Conservation (phyloP, 805 yeast species). For the Ogataea pignaliae region DNA sequence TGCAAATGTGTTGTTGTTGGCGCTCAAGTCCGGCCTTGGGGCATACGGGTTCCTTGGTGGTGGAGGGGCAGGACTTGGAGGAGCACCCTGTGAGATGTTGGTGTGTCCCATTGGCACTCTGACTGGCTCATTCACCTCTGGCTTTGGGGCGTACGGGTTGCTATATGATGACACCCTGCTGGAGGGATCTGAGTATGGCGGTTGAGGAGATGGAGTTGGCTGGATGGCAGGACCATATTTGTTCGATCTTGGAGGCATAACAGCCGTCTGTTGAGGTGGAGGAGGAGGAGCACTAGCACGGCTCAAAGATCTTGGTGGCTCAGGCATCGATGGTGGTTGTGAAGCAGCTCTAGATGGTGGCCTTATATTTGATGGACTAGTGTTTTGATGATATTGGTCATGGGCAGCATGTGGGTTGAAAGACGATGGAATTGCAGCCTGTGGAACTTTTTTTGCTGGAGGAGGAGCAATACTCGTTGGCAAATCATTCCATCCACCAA, state of each 20-base stretch:
- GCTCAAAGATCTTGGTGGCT: conserved; percentile 27
- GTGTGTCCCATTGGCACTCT: conserved; percentile 23
- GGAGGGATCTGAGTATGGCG: conserved; percentile 14
- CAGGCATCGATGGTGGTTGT: conserved; percentile 26
- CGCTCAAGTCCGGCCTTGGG: conserved; percentile 30
- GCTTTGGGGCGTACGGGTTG: conserved; percentile 36
- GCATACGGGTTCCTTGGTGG: conserved; percentile 29
- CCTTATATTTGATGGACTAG: conserved; percentile 7
- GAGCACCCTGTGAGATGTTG: conserved; percentile 14
- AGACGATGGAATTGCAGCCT: conserved; percentile 22
- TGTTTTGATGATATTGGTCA: conserved; percentile 14
- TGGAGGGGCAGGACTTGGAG: conserved; percentile 14
- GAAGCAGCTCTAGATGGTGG: conserved; percentile 26
- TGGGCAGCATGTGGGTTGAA: conserved; percentile 20
- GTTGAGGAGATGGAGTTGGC: conserved; percentile 14
- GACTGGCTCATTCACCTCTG: conserved; percentile 20
- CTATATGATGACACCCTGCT: conserved; percentile 11
- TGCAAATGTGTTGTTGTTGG: conserved; percentile 5
- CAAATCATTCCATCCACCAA: conserved; percentile 71
- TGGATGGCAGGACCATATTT: conserved; percentile 14
- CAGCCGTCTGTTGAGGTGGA: conserved; percentile 7
- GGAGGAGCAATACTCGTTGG: conserved; percentile 40
- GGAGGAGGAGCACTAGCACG: conserved; percentile 16
- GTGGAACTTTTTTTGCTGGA: conserved; percentile 24
- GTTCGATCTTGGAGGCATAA: conserved; percentile 12